Conservation (phyloP, 78 protist species). For the Dictyostelium firmibasis region DNA sequence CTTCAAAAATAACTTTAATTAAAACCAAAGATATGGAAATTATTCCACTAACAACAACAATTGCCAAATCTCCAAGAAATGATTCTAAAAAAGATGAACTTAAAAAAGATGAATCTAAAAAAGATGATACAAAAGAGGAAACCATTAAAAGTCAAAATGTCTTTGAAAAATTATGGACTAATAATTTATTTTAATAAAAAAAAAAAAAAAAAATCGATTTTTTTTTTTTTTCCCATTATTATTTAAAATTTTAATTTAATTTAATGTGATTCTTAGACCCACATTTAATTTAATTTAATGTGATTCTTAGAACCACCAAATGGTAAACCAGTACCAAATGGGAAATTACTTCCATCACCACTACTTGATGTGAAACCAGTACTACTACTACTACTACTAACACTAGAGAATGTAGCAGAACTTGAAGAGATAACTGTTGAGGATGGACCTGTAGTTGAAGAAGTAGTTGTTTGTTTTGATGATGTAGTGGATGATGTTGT, state of each 20-base stretch:
- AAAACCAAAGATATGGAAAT: not conserved
- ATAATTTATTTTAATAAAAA: not conserved
- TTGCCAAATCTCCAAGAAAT: not conserved
- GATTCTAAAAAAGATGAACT: not conserved
- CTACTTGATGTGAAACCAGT: not conserved
- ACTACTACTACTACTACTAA: not conserved
- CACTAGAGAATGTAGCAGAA: not conserved
- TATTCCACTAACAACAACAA: conserved; percentile 3
- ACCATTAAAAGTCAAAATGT: not conserved
- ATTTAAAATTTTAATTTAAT: not conserved
- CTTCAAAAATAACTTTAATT: not conserved
- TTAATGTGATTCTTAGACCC: not conserved
- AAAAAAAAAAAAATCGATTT: too few relatives aligned
- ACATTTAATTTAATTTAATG: not conserved
- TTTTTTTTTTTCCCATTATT: too few relatives aligned
- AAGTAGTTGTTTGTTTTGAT: not conserved
- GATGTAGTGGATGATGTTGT: not conserved
- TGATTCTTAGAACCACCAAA: not conserved
- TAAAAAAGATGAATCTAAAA: not conserved
- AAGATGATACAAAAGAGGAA: not conserved
- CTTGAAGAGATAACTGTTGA: not conserved
- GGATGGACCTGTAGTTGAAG: not conserved
- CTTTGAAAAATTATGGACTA: not conserved
- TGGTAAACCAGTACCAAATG: not conserved
- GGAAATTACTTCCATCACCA: not conserved